These are phyloP conservation scores for Leccinum rimulosum DNA, from an alignment of 768 basidiomycete genomes.

Conservation along the genomic window DNA sequence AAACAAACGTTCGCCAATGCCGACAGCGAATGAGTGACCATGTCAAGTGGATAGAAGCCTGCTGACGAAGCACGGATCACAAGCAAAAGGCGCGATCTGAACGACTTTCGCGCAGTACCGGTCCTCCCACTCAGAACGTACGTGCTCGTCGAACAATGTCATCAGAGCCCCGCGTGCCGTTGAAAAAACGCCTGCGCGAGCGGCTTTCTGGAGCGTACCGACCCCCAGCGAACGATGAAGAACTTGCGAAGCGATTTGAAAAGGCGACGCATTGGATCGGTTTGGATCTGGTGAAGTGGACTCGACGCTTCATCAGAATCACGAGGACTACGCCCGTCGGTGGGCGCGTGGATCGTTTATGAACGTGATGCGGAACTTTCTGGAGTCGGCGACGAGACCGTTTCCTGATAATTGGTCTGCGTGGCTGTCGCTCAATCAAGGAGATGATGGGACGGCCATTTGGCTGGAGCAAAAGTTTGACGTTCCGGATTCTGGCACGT, in stretches of 20 bases:
- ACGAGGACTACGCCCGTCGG: conserved; percentile 64
- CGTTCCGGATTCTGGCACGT: conserved; percentile 59
- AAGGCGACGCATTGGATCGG: conserved; percentile 43
- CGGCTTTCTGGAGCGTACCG: conserved; percentile 44
- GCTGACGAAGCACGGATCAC: conserved; percentile 58
- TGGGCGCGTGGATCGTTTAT: conserved; percentile 79
- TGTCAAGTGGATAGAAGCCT: conserved; percentile 61
- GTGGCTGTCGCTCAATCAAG: conserved; percentile 76
- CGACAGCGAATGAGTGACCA: conserved; percentile 42
- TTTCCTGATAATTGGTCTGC: conserved; percentile 50
- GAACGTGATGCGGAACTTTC: conserved; percentile 32
- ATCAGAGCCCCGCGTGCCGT: conserved; percentile 20
- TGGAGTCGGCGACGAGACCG: conserved; percentile 33
- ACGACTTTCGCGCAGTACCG: conserved; percentile 30
- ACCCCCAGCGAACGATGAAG: conserved; percentile 59
- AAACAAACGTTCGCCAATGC: conserved; percentile 48
- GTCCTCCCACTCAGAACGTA: conserved; percentile 18
- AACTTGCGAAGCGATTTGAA: conserved; percentile 61
- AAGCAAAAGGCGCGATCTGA: conserved; percentile 45
- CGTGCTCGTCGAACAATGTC: conserved; percentile 17
- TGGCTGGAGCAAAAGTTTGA: conserved; percentile 80
- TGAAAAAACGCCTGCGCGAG: conserved; percentile 32
- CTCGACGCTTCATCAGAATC: conserved; percentile 48
- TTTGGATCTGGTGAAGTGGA: background rate
- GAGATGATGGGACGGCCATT: conserved; percentile 72